Evolutionary conservation across 225 moss, liverwort and hornwort genomes (phyloP).

Genomic region (Rhytidiadelphus loreus): DNA sequence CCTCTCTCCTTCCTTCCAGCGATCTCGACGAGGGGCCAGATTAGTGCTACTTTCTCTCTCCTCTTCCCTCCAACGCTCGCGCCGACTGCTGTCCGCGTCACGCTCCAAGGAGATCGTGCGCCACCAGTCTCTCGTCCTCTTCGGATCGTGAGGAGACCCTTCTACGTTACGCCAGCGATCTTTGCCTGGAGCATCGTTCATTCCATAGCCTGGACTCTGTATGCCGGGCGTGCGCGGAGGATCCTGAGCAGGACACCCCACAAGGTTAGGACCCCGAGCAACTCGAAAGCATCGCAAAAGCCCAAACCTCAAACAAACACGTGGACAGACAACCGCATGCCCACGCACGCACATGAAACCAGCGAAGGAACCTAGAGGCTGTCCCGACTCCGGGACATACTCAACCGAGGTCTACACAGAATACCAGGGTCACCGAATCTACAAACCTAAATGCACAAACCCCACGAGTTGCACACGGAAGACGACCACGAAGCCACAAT

Average conservation of each 20-base stretch:
- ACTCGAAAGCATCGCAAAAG: background rate
- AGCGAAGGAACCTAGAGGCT: background rate
- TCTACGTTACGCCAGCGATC: slow-evolving; percentile 60
- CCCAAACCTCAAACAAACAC: background rate
- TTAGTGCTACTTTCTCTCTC: slow-evolving; percentile 56
- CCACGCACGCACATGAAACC: background rate
- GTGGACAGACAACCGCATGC: background rate
- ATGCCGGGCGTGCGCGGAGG: slow-evolving; percentile 64
- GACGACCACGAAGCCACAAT: background rate
- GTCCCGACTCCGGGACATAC: background rate
- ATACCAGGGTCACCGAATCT: background rate
- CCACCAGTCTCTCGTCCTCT: slow-evolving; percentile 64
- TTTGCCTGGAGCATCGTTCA: slow-evolving; percentile 54
- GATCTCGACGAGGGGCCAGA: slow-evolving; percentile 49
- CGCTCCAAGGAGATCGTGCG: slow-evolving; percentile 62
- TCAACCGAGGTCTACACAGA: background rate
- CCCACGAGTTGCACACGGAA: background rate
- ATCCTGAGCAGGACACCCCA: slow-evolving; percentile 41
- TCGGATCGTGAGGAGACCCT: slow-evolving; percentile 44
- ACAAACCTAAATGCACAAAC: background rate
- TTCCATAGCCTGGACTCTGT: slow-evolving; percentile 48
- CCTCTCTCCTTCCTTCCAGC: slow-evolving; percentile 67
- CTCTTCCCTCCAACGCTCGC: slow-evolving; percentile 69
- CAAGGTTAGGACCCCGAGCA: background rate
- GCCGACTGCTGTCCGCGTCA: slow-evolving; percentile 49